Conservation (phyloP, 495 filamentous ascomycete species). For the Hypoxylon lienhwacheense region DNA sequence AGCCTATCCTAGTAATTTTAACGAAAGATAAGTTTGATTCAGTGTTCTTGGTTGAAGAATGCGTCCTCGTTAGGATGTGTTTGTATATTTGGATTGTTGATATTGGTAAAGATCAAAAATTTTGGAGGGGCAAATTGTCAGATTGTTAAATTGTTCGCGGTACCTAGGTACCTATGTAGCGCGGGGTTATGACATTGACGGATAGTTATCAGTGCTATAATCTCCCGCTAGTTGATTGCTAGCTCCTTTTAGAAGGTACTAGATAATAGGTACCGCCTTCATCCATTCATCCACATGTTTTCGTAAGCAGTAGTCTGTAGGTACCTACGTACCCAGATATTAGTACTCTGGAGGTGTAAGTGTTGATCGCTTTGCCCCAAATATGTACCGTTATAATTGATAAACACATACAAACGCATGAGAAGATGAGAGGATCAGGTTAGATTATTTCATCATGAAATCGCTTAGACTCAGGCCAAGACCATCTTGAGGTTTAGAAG, state of each 20-base stretch:
- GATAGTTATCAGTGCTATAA: slow-evolving; percentile 13
- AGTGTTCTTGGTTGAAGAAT: not conserved
- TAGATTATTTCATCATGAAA: slow-evolving; percentile 53
- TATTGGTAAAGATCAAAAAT: slow-evolving; percentile 38
- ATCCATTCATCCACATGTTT: too few species aligned
- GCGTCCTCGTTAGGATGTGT: not conserved
- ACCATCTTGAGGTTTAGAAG: slow-evolving; percentile 39
- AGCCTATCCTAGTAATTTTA: not conserved
- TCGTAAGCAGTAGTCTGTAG: slow-evolving; percentile 14
- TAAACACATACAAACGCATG: too few species aligned
- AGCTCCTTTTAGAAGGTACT: slow-evolving; percentile 26
- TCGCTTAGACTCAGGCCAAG: slow-evolving; percentile 54
- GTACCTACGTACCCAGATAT: not conserved
- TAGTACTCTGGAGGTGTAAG: too few species aligned
- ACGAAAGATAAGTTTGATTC: not conserved
- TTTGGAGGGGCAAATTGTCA: slow-evolving; percentile 40
- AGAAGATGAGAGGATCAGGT: too few species aligned
- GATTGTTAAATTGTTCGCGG: too few species aligned
- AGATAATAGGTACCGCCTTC: too few species aligned
- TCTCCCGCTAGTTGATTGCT: slow-evolving; percentile 26
- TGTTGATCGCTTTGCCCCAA: too few species aligned
- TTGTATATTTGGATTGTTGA: slow-evolving; percentile 4
- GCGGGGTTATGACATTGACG: slow-evolving; percentile 39
- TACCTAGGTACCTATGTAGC: too few species aligned
- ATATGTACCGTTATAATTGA: too few species aligned